Conservation (phyloP, 2,329 filamentous ascomycete species). For the Gyromitra esculenta region DNA sequence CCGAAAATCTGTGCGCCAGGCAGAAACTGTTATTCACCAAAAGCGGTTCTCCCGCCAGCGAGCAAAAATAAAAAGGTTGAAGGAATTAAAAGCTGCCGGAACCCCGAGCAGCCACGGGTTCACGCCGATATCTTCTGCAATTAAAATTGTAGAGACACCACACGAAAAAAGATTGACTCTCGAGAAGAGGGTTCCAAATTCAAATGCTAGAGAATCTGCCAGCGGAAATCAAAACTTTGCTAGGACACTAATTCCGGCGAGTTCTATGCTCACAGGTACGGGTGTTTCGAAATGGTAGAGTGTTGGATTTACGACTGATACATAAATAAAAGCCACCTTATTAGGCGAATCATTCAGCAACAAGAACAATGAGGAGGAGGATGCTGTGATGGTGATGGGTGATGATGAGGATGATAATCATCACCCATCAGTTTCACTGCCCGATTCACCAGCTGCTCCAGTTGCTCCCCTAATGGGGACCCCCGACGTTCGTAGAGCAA, state of each 20-base stretch:
- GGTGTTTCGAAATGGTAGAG: neutral
- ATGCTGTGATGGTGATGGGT: conserved; percentile 24
- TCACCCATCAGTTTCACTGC: neutral
- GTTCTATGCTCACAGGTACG: conserved; percentile 29
- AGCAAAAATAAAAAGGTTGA: conserved; percentile 34
- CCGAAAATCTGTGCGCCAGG: conserved; percentile 29
- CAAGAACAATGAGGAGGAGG: conserved; percentile 29
- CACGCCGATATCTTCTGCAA: neutral
- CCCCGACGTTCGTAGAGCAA: neutral
- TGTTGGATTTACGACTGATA: conserved; percentile 25
- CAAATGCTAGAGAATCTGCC: neutral
- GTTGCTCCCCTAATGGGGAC: conserved; percentile 19
- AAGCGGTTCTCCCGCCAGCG: conserved; percentile 35
- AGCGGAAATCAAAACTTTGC: neutral
- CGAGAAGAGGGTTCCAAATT: neutral
- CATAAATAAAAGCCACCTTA: conserved; percentile 7
- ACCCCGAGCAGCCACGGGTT: neutral
- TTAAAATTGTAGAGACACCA: neutral
- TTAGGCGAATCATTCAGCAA: neutral
- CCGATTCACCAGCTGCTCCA: conserved; percentile 13
- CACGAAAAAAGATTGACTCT: neutral
- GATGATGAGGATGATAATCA: conserved; percentile 24
- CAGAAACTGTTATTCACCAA: conserved; percentile 31
- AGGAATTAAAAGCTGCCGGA: conserved; percentile 6
- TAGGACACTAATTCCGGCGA: neutral